Conservation (phyloP, 179 eudicot species). For the Camellia oleifera region DNA sequence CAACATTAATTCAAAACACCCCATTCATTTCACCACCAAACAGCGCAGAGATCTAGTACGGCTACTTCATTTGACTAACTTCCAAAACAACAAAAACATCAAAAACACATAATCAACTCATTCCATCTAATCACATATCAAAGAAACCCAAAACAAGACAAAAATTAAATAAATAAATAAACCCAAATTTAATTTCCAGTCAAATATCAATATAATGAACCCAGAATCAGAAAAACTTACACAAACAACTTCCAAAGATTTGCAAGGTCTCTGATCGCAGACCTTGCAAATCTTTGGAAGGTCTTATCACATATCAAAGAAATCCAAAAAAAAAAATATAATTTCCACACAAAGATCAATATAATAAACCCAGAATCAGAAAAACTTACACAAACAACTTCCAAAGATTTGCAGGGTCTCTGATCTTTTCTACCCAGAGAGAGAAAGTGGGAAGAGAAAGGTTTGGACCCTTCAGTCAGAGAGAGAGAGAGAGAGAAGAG, state of each 20-base stretch:
- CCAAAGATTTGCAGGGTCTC: neutral
- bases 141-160: neutral
- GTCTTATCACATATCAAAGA: conserved; percentile 10
- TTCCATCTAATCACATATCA: conserved; percentile 12
- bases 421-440: conserved; percentile 10
- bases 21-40: too few species aligned
- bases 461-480: too few species aligned
- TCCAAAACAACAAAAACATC: neutral
- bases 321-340: neutral
- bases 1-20: conserved; percentile 1
- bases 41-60: neutral
- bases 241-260: conserved; percentile 7
- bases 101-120: conserved; percentile 5
- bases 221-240: conserved; percentile 32
- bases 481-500: too few species aligned
- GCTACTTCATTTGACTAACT: neutral
- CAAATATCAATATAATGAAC: neutral
- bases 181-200: conserved; percentile 14
- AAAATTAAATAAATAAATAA: conserved; percentile 6
- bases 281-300: too few species aligned
- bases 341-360: conserved; percentile 1
- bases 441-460: neutral
- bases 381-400: conserved; percentile 32
- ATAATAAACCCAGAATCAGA: conserved; percentile 11
- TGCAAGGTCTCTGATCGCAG: too few species aligned